These are phyloP conservation scores for Fusarium lyarnte DNA, from an alignment of 2,329 filamentous ascomycete genomes.

Conservation along the genomic window DNA sequence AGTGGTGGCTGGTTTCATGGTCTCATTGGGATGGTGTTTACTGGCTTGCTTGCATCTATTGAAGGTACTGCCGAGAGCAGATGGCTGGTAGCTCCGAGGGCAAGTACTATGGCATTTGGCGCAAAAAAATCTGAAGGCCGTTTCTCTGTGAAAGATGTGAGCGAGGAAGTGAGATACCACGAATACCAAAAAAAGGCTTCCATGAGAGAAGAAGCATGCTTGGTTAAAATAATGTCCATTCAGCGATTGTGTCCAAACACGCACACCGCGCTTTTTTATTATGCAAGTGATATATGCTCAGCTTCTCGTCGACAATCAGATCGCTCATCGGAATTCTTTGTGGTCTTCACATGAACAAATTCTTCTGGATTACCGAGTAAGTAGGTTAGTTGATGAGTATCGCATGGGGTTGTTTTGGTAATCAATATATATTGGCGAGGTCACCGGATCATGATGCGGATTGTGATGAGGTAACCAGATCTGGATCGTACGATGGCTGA, in stretches of 20 bases:
- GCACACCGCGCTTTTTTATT: not conserved
- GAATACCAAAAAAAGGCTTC: conserved; percentile 38
- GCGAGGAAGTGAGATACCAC: conserved; percentile 43
- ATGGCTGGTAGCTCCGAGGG: conserved; percentile 59
- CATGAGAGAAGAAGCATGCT: conserved; percentile 34
- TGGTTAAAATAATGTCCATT: conserved; percentile 37
- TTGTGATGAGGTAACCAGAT: not conserved
- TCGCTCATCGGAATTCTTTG: not conserved
- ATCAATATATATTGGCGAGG: not conserved
- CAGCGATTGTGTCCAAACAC: conserved; percentile 6
- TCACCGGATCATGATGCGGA: conserved; percentile 9
- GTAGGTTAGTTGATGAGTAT: not conserved
- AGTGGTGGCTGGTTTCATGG: conserved; percentile 59
- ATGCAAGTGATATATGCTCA: not conserved
- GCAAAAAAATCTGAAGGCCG: conserved; percentile 52
- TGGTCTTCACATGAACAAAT: not conserved
- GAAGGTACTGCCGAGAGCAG: conserved; percentile 60
- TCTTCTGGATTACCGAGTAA: not conserved
- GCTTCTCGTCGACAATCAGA: not conserved
- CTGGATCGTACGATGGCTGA: conserved; percentile 23
- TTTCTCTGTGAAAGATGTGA: conserved; percentile 43
- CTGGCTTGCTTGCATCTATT: conserved; percentile 69
- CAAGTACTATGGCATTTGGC: conserved; percentile 62
- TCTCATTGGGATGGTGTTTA: conserved; percentile 73
- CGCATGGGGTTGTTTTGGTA: not conserved